Evolutionary conservation across 1,284 basidiomycete species (phyloP), one percentile per base, ranked within the genome.

Genomic region (Lentinus polychrous): DNA sequence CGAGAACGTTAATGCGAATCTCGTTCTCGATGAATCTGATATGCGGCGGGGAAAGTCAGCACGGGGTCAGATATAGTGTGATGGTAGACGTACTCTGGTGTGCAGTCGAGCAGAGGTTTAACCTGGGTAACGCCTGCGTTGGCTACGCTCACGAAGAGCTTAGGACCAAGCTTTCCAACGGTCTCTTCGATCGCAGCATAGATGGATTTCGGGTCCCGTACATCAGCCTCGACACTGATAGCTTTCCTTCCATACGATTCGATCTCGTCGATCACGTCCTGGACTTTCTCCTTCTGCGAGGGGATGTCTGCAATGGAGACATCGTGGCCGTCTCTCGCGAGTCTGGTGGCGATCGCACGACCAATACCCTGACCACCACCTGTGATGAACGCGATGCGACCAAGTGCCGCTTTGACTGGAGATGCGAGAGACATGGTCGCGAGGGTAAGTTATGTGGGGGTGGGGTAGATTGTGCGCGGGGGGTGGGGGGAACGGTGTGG

Each of bases 361-460:
- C 73, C 72, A 46, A 74, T 70, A 35, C 72, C 72, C 55, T 69
- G 69, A 2, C 62, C 66, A 5, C 63, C 66, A 18, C 71, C 70
- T 0, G 70, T 73, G 37, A 72, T 58, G 58, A 72, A 66, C 8
- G 70, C 70, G 49, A 59, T 60, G 46, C 60, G 58, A 17, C 58
- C 58, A 40, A 63, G 53, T 8, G 63, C 57, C 24, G 62, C 56
- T 51, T 65, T 65, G 36, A 65, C 45, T 15, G 62, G 57, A 27
- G 60, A 61, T 6, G 55, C 60, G 45, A 53, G 45, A n/a, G 58
- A 54, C 57, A 58, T 59, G 4, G 14, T 37, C 5, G 35, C 33
- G 12, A 37, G 27, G 27, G 10, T 27, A 27, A 10, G 27, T 27
- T 5, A 4, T 27, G 10, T 27, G 27, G 27, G 27, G 27, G 27